Conservation (phyloP, 305 asterid species). For the Fraxinus greggii region DNA sequence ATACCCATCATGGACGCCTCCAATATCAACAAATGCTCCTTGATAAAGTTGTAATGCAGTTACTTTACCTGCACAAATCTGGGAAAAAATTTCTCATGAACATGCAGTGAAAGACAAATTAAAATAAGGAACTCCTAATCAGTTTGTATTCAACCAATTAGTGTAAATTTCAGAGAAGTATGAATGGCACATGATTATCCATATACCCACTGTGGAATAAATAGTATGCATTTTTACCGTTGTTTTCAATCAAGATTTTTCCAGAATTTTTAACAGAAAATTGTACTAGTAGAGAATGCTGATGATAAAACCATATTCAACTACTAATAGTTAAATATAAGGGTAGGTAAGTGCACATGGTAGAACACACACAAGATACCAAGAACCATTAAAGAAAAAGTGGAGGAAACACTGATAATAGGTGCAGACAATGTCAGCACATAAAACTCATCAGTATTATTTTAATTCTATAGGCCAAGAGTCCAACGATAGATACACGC, state of each 20-base stretch:
- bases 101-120: constrained; percentile 1
- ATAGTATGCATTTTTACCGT: constrained; percentile 8
- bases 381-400: neutral
- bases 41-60: constrained; percentile 88
- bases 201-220: neutral
- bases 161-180: neutral
- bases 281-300: constrained; percentile 1
- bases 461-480: constrained; percentile 2
- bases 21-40: constrained; percentile 98
- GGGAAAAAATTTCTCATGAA: constrained; percentile 23
- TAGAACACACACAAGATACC: neutral
- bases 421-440: neutral
- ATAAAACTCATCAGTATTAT: neutral
- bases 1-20: constrained; percentile 97
- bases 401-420: neutral
- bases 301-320: constrained; percentile 8
- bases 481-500: neutral
- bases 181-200: neutral
- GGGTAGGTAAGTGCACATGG: constrained; percentile 5
- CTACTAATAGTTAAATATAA: neutral
- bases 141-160: constrained; percentile 7
- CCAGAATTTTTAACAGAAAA: neutral
- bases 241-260: neutral
- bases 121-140: constrained; percentile 6
- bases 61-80: constrained; percentile 95